Evolutionary conservation across 1,139 yeast species (phyloP), one percentile per base, ranked within the genome.

Genomic region (Debaryomyces robertsiae): DNA sequence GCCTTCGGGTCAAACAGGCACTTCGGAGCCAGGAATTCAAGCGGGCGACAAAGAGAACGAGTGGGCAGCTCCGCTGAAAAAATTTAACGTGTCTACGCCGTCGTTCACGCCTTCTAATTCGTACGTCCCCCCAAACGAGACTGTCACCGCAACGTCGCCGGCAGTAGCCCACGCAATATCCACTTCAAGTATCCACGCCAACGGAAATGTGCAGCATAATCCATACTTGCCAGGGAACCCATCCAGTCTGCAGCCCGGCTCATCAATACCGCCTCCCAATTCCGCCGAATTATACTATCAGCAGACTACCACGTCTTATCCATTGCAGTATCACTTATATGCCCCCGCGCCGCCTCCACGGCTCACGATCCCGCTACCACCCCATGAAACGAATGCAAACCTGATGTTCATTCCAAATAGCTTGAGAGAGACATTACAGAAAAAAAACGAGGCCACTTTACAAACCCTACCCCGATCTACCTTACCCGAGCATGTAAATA

Each of bases 331-430:
- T 57, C 96, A 91, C 61, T 65, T 90, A 36, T 91, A 91, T 61
- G 95, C 97, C 0, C 97, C 98, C 1, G 78, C 80, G 14, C 88
- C 95, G 3, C 94, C 95, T 3, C 91, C 91, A 19, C 80, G 86
- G 48, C 63, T 81, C 44, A 69, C 75, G 14, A 63, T 78, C 7
- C 82, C 83, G 3, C 65, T 84, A 46, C 75, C 78, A 32, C 79
- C 86, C 1, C 81, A 89, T 58, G 91, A 89, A 61, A 76, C 89
- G 36, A 79, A 79, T 30, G 79, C 84, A 3, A 79, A 78, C 44
- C 78, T 76, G 46, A 73, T 91, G 59, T 91, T 90, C 58, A 77
- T 91, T 13, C 80, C 90, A 3, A 80, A 80, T 51, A 77, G 84
- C 35, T 58, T 91, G 39, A 75, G 98, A 49, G 93, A 87, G 55